phyloP scores from a whole-genome alignment of 2,329 filamentous ascomycete genomes.

The Sarocladium kiliense region DNA sequence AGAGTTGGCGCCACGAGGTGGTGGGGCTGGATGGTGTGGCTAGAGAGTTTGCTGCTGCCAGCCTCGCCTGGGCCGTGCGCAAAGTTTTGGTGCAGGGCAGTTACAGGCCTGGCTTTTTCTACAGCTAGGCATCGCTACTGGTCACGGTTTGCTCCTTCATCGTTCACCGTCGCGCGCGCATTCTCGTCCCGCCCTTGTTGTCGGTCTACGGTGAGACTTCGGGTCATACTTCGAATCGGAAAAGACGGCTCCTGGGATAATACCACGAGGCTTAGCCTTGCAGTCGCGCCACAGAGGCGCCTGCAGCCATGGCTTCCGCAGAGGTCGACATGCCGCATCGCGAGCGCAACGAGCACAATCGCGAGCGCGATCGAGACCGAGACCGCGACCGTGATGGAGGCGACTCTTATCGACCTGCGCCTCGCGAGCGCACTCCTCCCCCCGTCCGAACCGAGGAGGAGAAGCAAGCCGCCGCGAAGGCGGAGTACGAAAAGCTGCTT shows the following conservation, averaged over 20 bases:
- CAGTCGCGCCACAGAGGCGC: conserved; percentile 6
- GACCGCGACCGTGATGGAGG: conserved; percentile 33
- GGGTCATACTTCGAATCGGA: neutral
- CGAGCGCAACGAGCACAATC: conserved; percentile 22
- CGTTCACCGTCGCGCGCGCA: neutral
- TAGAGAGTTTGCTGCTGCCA: neutral
- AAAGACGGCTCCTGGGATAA: neutral
- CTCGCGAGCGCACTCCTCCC: conserved; percentile 26
- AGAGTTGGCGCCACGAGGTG: conserved; percentile 5
- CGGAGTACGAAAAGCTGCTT: conserved; percentile 88
- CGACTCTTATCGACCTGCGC: conserved; percentile 45
- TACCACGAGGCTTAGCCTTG: neutral
- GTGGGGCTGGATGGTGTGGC: neutral
- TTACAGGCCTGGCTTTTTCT: neutral
- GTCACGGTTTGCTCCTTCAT: neutral
- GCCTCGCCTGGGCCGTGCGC: conserved; percentile 5
- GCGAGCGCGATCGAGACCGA: conserved; percentile 20
- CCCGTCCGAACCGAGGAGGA: conserved; percentile 64
- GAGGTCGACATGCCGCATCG: conserved; percentile 35
- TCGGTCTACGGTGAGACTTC: too few species aligned
- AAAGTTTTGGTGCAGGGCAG: conserved; percentile 8
- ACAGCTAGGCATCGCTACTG: neutral
- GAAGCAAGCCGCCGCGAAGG: conserved; percentile 83
- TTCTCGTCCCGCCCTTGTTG: too few species aligned
- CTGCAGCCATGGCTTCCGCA: conserved; percentile 37